Evolutionary conservation across 495 filamentous ascomycete genomes (phyloP).

Genomic region (Lepidopterella palustris): DNA sequence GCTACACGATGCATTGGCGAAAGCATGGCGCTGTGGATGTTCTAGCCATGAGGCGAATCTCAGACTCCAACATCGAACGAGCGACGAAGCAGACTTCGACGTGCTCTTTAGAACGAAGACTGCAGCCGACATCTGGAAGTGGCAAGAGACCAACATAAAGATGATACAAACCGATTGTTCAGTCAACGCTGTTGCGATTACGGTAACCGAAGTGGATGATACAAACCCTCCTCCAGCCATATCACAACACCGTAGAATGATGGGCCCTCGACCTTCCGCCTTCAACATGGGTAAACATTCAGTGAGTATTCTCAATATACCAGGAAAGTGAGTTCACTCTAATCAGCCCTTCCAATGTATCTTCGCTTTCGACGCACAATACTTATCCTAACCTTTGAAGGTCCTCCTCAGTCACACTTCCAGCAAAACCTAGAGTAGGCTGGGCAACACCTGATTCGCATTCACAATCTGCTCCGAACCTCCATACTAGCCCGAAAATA

Average conservation of each 20-base stretch:
- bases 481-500: constrained; percentile 1
- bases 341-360: background rate
- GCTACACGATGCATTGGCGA: constrained; percentile 10
- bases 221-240: background rate
- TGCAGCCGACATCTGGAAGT: constrained; percentile 9
- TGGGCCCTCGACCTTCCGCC: background rate
- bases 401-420: background rate
- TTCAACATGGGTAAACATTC: background rate
- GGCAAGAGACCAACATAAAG: constrained; percentile 28
- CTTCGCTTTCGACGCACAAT: background rate
- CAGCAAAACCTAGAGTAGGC: background rate
- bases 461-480: background rate
- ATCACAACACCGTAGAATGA: background rate
- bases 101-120: constrained; percentile 20
- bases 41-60: constrained; percentile 5
- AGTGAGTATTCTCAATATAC: too few relatives aligned
- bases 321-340: background rate
- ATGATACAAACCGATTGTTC: constrained; percentile 7
- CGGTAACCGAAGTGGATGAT: background rate
- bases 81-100: constrained; percentile 24
- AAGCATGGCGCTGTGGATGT: constrained; percentile 11
- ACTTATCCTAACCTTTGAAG: background rate
- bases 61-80: constrained; percentile 14
- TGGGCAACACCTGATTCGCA: background rate
- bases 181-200: background rate